These are phyloP conservation scores for Phaseolus coccineus DNA, from an alignment of 331 rosid genomes.

Conservation along the genomic window DNA sequence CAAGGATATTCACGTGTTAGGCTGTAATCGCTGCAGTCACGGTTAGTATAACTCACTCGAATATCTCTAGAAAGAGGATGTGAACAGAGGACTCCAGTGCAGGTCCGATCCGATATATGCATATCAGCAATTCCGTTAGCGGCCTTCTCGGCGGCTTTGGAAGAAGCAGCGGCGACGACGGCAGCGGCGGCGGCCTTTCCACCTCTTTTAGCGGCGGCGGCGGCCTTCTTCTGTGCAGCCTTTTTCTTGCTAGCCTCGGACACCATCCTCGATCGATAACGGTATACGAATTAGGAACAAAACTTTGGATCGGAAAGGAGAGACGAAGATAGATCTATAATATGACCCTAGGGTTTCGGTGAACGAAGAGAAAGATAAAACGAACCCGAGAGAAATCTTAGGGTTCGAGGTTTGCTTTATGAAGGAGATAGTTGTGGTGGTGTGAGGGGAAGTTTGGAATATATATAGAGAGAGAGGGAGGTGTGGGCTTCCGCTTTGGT, in stretches of 20 bases:
- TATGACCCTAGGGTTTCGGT: constrained; percentile 9
- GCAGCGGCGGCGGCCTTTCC: constrained; percentile 69
- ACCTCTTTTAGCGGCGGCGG: constrained; percentile 90
- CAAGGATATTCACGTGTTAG: neutral
- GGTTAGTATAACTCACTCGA: constrained; percentile 58
- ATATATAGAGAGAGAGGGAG: constrained; percentile 17
- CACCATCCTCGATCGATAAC: constrained; percentile 58
- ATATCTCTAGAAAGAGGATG: constrained; percentile 93
- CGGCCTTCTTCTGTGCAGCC: constrained; percentile 91
- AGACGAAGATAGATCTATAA: neutral
- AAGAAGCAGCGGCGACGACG: constrained; percentile 35
- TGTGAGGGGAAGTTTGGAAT: neutral
- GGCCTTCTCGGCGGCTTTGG: constrained; percentile 65
- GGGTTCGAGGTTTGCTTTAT: constrained; percentile 37
- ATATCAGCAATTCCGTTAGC: constrained; percentile 59
- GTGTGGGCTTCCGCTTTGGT: constrained; percentile 27
- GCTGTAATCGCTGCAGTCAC: too few relatives aligned
- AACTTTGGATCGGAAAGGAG: neutral
- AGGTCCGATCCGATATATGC: constrained; percentile 85
- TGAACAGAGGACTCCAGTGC: constrained; percentile 94
- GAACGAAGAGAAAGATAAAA: neutral
- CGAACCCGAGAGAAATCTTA: constrained; percentile 22
- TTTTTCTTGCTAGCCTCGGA: constrained; percentile 96
- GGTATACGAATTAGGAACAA: neutral
- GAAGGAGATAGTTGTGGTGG: neutral